Evolutionary conservation across 1,284 basidiomycete species (phyloP).

Genomic region (Rhodotorula sp.): DNA sequence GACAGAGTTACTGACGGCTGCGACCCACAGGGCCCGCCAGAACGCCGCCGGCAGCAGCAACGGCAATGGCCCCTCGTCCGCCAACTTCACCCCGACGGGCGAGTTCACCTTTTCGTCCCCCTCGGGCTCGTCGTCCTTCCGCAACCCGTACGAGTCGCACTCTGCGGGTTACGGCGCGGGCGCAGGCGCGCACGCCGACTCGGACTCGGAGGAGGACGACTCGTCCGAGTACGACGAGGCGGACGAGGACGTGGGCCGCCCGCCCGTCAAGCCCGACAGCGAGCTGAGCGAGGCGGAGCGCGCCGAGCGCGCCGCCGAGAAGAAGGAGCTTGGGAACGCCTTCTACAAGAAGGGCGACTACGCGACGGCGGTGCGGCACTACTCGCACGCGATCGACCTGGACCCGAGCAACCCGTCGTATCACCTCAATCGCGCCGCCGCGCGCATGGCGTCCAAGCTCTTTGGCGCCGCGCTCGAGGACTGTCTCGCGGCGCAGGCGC

Average conservation of each 20-base stretch:
- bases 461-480: slow-evolving; percentile 74
- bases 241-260: slow-evolving; percentile 8
- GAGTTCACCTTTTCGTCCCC: slow-evolving; percentile 26
- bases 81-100: slow-evolving; percentile 27
- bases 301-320: slow-evolving; percentile 21
- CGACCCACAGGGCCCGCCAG: slow-evolving; percentile 25
- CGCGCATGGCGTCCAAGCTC: slow-evolving; percentile 76
- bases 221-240: neutral
- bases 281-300: slow-evolving; percentile 27
- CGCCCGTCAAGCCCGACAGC: slow-evolving; percentile 27
- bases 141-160: slow-evolving; percentile 9
- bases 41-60: neutral
- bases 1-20: too few relatives aligned
- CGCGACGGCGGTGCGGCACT: slow-evolving; percentile 66
- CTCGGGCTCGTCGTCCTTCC: neutral
- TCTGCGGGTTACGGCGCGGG: neutral
- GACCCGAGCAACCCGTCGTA: slow-evolving; percentile 71
- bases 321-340: slow-evolving; percentile 38
- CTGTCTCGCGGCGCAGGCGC: slow-evolving; percentile 69
- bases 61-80: neutral
- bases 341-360: slow-evolving; percentile 38
- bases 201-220: slow-evolving; percentile 9
- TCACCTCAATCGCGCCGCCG: slow-evolving; percentile 80
- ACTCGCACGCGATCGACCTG: slow-evolving; percentile 73
- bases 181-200: slow-evolving; percentile 3